Evolutionary conservation across 2,329 filamentous ascomycete genomes (phyloP), one percentile per base, ranked within the genome.

Genomic region (Colletotrichum sp.): DNA sequence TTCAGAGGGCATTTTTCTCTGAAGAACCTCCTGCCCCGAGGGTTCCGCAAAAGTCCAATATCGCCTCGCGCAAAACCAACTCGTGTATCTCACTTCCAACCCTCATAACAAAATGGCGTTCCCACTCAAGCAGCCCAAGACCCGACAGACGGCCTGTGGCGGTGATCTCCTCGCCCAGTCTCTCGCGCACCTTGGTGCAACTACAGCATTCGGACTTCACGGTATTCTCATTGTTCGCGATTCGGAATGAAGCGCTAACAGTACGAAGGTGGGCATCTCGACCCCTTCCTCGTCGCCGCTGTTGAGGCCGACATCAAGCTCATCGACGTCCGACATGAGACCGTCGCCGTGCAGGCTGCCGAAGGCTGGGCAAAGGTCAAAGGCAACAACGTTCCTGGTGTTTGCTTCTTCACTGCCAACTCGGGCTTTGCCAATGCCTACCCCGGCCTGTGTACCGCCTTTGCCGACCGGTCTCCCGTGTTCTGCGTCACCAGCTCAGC

Each of bases 231-330:
- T 16, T 15, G 15, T 6, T 12, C 26, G 6, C 9, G 4, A 44
- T 30, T 8, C 9, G 8, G 10, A 9, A 63, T 36, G 9, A 36
- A 63, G 21, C 18, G 34, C 34, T 72, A 26, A 55, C 52, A 6
- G 7, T 18, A 5, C 8, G 7, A 28, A 72, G 70, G 70, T 3
- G 70, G 70, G 3, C 70, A 72, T n/a, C 70, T 72, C 15, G 70
- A 72, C 5, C 67, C 63, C 12, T 72, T 72, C 32, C 70, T 72
- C 36, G 57, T 72, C 10, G 70, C 70, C 12, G 70, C 70, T 21
- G 70, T 72, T 4, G 70, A 72, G 55, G 70, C 70, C 34, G 21
- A 72, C n/a, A 72, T 72, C 70, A 72, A 69, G 26, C 70, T 72
- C 52, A 34, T 72, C 10, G 70, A 72, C 52, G 70, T 72, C 12